Base-by-base conservation (phyloP, 805 yeast genomes). In the Lipomyces sp. region DNA sequence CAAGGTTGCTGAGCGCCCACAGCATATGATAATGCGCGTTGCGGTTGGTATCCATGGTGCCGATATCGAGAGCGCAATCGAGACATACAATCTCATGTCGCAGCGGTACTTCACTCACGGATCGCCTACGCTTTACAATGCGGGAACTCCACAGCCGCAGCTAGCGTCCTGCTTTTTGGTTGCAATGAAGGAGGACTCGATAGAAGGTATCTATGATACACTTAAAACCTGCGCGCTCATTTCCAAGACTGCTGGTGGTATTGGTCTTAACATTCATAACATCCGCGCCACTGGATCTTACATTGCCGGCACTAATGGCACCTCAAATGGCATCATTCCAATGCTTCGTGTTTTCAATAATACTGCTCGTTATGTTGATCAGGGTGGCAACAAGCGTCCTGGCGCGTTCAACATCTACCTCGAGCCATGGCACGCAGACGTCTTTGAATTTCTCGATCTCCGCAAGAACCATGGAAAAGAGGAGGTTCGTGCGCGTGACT, bases 301-400 rank as follows among this genome's bases (percentile, higher is more conserved):
- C 77, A 92, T 94, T 72, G 89, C 96, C 33, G 96, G 97, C 64
- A 88, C 98, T 6, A 91, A 91, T 76, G 99, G 98, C 62, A 86
- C 90, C 10, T 92, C 98, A 1, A 91, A 88, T 73, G 99, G 99
- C 50, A 80, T 94, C 59, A 88, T 93, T 53, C 99, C 99, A n/a
- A 92, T 94, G 98, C 81, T 94, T 34, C 86, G 97, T 73, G 98
- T 94, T 8, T 94, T 88, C 81, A 94, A 94, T 81, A 90, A 92
- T 79, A 92, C 98, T 33, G 98, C 99, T 24, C 86, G 97, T 73
- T 94, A 93, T 75, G 98, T 94, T 53, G 98, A 94, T 75, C 99
- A 94, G 82, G 99, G 99, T 69, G 98, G 98, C 64, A 94, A 94
- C 80, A 93, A 93, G 79, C 84, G 99, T 75, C 99, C 99, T 0